These are phyloP conservation scores for Fusarium globosum DNA, from an alignment of 2,329 filamentous ascomycete genomes.

Conservation along the genomic window DNA sequence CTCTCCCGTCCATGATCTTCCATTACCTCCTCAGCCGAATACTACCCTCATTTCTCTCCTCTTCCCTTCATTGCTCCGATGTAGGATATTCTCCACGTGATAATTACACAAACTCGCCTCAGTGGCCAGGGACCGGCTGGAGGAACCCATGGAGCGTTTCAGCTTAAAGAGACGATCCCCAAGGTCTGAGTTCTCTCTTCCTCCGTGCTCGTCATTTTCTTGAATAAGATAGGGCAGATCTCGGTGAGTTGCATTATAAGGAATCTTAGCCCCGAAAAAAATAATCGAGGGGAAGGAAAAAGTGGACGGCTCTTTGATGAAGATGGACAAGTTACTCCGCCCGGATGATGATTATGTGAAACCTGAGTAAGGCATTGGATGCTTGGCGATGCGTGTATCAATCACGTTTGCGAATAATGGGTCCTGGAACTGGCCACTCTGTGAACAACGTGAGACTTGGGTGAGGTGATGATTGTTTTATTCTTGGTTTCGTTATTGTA, in stretches of 20 bases:
- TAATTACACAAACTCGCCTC: conserved; percentile 11
- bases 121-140: not conserved
- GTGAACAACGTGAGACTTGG: conserved; percentile 14
- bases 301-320: conserved; percentile 23
- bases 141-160: conserved; percentile 21
- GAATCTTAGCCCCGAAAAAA: conserved; percentile 16
- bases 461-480: conserved; percentile 23
- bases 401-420: conserved; percentile 25
- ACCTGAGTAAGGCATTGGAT: conserved; percentile 7
- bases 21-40: not conserved
- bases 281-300: not conserved
- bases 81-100: conserved; percentile 12
- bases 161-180: conserved; percentile 5
- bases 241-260: conserved; percentile 18
- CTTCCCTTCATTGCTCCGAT: not conserved
- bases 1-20: not conserved
- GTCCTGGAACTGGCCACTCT: conserved; percentile 14
- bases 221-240: not conserved
- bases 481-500: conserved; percentile 15
- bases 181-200: conserved; percentile 1
- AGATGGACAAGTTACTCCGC: conserved; percentile 22
- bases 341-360: conserved; percentile 26
- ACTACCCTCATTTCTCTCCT: not conserved
- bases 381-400: conserved; percentile 10
- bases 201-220: conserved; percentile 6